phyloP scores from a whole-genome alignment of 768 basidiomycete species.

The Mycena haematopus region DNA sequence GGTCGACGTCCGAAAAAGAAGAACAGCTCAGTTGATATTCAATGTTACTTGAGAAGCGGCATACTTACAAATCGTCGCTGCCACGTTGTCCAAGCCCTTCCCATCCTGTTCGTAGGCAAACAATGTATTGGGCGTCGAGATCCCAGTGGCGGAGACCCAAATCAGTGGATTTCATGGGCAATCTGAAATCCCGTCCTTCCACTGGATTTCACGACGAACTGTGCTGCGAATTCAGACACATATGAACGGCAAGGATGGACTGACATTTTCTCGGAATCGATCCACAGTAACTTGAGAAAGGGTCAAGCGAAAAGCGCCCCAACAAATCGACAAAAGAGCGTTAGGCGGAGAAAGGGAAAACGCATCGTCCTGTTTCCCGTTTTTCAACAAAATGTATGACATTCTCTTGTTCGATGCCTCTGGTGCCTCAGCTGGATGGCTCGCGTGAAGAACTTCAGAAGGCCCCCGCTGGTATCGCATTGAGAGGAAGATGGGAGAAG shows the following conservation, averaged over 20 bases:
- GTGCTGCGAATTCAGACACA: constrained; percentile 77
- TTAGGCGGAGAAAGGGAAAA: constrained; percentile 90
- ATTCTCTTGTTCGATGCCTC: constrained; percentile 82
- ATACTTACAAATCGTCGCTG: neutral
- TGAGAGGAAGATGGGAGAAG: too few species aligned
- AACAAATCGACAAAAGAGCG: constrained; percentile 84
- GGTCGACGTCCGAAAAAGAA: too few species aligned
- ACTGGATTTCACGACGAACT: too few species aligned
- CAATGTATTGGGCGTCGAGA: constrained; percentile 96
- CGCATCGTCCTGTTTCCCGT: constrained; percentile 89
- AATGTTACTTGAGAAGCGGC: too few species aligned
- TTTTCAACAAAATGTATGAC: constrained; percentile 90
- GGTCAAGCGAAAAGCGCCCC: too few species aligned
- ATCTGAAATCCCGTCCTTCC: constrained; percentile 93
- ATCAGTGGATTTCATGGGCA: too few species aligned
- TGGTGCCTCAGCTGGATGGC: constrained; percentile 67
- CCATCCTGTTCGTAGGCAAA: constrained; percentile 88
- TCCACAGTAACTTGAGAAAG: constrained; percentile 87
- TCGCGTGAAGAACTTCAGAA: constrained; percentile 85
- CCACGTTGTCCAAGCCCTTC: constrained; percentile 54
- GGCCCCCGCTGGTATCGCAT: too few species aligned
- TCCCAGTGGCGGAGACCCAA: too few species aligned
- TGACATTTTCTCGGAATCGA: constrained; percentile 80
- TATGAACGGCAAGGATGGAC: constrained; percentile 92
- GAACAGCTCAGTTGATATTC: neutral